Percentiles rank a stretch among this genome's conserved stretches.
These are phyloP conservation scores for Aristolochia contorta DNA, from an alignment of 164 flowering plant genomes.

Conservation along the genomic window DNA sequence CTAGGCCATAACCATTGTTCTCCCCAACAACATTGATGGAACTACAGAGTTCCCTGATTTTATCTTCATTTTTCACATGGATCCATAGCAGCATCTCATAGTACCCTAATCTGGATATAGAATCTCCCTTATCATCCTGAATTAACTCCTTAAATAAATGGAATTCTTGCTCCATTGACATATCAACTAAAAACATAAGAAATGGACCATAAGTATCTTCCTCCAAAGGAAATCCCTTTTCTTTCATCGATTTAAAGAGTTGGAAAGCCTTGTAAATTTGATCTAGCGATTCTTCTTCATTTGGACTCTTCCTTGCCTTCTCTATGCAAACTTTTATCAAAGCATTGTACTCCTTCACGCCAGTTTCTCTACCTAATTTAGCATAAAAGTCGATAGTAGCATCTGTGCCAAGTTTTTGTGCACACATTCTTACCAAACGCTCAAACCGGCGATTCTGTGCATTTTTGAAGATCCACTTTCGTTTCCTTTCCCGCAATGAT, in stretches of 20 bases:
- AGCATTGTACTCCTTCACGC: slow-evolving; percentile 57
- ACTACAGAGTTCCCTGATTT: slow-evolving; percentile 51
- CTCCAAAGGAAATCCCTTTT: slow-evolving; percentile 52
- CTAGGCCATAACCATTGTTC: slow-evolving; percentile 21
- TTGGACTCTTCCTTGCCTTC: slow-evolving; percentile 37
- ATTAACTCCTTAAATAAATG: slow-evolving; percentile 33
- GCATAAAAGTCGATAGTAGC: slow-evolving; percentile 40
- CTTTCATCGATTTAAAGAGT: slow-evolving; percentile 42
- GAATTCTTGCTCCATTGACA: slow-evolving; percentile 59
- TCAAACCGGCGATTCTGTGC: slow-evolving; percentile 29
- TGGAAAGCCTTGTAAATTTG: slow-evolving; percentile 40
- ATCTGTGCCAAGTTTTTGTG: slow-evolving; percentile 43
- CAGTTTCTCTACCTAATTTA: slow-evolving; percentile 55
- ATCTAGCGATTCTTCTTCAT: slow-evolving; percentile 36
- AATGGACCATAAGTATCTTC: slow-evolving; percentile 66
- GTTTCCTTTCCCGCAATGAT: slow-evolving; percentile 47
- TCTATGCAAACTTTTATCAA: slow-evolving; percentile 42
- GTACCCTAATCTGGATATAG: slow-evolving; percentile 53
- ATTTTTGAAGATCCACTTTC: slow-evolving; percentile 44
- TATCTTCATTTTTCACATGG: slow-evolving; percentile 35
- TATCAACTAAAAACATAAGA: slow-evolving; percentile 54
- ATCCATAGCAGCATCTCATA: slow-evolving; percentile 82
- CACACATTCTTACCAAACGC: slow-evolving; percentile 37
- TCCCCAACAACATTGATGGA: slow-evolving; percentile 19
- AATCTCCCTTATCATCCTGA: slow-evolving; percentile 29